phyloP scores from a whole-genome alignment of 495 filamentous ascomycete species.

The Penicillium bovifimosum region DNA sequence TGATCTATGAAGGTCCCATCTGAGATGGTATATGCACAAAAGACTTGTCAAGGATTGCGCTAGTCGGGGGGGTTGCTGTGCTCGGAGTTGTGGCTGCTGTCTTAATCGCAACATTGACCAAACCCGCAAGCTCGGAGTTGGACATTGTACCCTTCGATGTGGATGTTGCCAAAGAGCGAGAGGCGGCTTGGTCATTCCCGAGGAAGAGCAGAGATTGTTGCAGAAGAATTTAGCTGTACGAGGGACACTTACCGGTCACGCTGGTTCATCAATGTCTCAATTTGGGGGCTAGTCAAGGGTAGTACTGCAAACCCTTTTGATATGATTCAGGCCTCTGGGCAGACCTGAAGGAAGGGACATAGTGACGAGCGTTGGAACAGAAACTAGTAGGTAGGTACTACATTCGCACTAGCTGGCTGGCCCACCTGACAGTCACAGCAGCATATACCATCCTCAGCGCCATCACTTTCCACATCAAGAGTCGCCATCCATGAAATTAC shows the following conservation, averaged over 20 bases:
- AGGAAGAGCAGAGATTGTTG: too few species aligned
- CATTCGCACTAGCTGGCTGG: too few species aligned
- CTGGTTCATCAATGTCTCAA: too few species aligned
- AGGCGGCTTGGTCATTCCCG: background rate
- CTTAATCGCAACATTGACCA: background rate
- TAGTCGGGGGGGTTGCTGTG: conserved; percentile 5
- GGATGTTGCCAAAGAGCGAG: conserved; percentile 4
- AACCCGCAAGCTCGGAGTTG: background rate
- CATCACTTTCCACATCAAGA: conserved; percentile 7
- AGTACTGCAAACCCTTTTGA: too few species aligned
- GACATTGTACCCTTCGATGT: conserved; percentile 9
- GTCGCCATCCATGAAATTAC: conserved; percentile 12
- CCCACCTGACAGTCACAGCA: conserved; percentile 11
- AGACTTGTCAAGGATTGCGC: conserved; percentile 2
- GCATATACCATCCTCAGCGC: conserved; percentile 6
- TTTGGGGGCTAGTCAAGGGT: too few species aligned
- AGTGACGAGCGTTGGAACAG: too few species aligned
- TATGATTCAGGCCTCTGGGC: too few species aligned
- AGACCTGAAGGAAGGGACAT: too few species aligned
- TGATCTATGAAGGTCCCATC: conserved; percentile 1
- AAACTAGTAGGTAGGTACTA: too few species aligned
- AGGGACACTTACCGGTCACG: too few species aligned
- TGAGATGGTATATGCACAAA: conserved; percentile 8
- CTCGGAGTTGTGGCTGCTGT: conserved; percentile 6
- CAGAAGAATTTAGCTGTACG: too few species aligned